Base-by-base conservation (phyloP, 305 asterid species). In the Rubia balearica region DNA sequence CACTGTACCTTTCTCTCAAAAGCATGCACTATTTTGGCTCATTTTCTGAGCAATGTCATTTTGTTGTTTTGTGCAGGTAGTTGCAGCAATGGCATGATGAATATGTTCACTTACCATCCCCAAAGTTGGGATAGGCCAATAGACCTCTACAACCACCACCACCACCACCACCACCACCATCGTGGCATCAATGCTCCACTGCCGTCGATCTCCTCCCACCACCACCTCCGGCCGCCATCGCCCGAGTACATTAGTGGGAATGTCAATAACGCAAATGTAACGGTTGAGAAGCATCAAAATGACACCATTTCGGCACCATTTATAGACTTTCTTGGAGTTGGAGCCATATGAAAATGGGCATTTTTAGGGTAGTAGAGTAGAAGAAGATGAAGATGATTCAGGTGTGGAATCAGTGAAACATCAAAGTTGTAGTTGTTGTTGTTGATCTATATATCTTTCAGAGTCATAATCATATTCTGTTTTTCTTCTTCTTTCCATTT, bases 301-400 rank as follows among this genome's bases (percentile, higher is more conserved):
- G 85, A 81, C 64, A 49, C 73, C 73, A 63, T 78, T 66, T 77
- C 84, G 71, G 88, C 93, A 40, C 82, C 84, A 67, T 92, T 90
- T 80, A 92, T 92, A 81, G 98, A 92, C 85, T 92, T 92, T 79
- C 98, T 92, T n/a, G 98, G 98, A 53, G 98, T 92, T 24, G 97
- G 97, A 71, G 89, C 96, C 81, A 77, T 73, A 68, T 91, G 83
- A 85, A 42, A 27, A 43, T 71, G 70, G 75, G 59, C 59, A 17
- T 51, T 16, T 51, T 51, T 51, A 51, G 59, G n/a, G 59, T 51
- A 0, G 21, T 51, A 51, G 59, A 51, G 56, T 49, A 49, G 56
- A 49, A 17, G 56, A 16, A 5, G 14, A 16, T 49, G 56, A 16
- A 49, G 19, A 14, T 49, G 56, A 74, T 78, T 76, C 73, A 49